phyloP scores from a whole-genome alignment of 2,329 filamentous ascomycete genomes.

The Cladosporium sp. region DNA sequence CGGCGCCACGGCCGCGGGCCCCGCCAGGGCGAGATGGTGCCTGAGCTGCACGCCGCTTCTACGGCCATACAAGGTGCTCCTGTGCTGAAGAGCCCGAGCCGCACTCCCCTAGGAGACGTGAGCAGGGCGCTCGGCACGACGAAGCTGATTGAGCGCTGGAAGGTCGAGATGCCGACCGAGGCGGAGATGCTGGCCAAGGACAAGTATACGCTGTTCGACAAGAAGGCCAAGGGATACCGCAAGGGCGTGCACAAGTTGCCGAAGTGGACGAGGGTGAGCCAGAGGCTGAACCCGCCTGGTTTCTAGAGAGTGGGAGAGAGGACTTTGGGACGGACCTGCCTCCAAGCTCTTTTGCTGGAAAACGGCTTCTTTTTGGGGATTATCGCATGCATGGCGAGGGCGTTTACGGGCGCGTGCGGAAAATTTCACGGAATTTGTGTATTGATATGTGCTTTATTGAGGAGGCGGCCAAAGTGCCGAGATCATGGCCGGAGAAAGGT shows the following conservation, averaged over 20 bases:
- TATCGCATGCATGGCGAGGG: conserved; percentile 8
- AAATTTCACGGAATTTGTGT: not conserved
- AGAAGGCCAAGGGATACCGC: conserved; percentile 91
- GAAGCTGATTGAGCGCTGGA: conserved; percentile 86
- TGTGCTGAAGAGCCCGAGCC: conserved; percentile 15
- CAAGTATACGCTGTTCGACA: conserved; percentile 97
- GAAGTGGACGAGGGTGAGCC: conserved; percentile 92
- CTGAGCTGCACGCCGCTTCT: conserved; percentile 1
- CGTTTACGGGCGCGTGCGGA: conserved; percentile 2
- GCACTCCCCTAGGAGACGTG: conserved; percentile 27
- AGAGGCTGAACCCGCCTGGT: conserved; percentile 90
- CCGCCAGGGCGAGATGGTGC: conserved; percentile 29
- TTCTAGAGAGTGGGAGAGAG: conserved; percentile 58
- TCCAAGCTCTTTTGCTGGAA: not conserved
- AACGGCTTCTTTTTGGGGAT: not conserved
- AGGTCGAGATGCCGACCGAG: conserved; percentile 92
- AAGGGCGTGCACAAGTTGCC: conserved; percentile 84
- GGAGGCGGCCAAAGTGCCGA: not conserved
- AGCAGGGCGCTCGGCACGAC: conserved; percentile 54
- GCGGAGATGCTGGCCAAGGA: conserved; percentile 92
- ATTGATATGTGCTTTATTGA: conserved; percentile 8
- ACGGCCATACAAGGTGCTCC: not conserved
- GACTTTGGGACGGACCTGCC: not conserved
- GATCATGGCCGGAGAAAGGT: not conserved
- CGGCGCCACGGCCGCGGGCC: conserved; percentile 36